Percentiles rank a stretch among this genome's conserved stretches.
These are phyloP conservation scores for Hymenoscyphus fructigenus DNA, from an alignment of 2,329 filamentous ascomycete species.

Conservation along the genomic window DNA sequence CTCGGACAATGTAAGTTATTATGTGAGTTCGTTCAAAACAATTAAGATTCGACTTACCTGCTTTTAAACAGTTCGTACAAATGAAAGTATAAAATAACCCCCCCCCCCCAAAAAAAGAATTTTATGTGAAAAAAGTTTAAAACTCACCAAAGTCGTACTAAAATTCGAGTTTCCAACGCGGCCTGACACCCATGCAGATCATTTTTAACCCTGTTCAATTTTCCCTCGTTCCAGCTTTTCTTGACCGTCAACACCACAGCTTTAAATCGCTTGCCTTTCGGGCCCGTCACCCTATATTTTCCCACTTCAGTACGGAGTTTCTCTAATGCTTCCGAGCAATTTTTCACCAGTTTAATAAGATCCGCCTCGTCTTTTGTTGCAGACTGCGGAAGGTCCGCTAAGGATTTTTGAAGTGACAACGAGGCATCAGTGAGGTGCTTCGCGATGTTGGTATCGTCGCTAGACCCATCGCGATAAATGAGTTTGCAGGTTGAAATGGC, in stretches of 20 bases:
- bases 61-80: too few species aligned
- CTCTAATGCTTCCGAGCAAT: not conserved
- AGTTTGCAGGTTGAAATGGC: not conserved
- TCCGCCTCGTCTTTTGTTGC: not conserved
- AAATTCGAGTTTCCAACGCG: not conserved
- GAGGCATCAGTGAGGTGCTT: not conserved
- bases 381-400: not conserved
- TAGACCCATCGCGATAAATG: not conserved
- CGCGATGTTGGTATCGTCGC: not conserved
- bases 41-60: too few species aligned
- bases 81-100: too few species aligned
- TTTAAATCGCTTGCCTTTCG: not conserved
- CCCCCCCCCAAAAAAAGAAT: too few species aligned
- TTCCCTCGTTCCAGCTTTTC: not conserved
- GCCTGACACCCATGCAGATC: not conserved
- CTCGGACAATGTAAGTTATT: too few species aligned
- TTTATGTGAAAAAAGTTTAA: too few species aligned
- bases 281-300: not conserved
- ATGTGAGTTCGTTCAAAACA: too few species aligned
- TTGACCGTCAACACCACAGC: not conserved
- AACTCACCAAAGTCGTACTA: too few species aligned
- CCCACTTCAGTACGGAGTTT: too few species aligned
- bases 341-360: not conserved
- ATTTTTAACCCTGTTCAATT: not conserved
- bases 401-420: not conserved